phyloP scores from a whole-genome alignment of 2,329 filamentous ascomycete genomes.

The Arthrinium puccinioides region DNA sequence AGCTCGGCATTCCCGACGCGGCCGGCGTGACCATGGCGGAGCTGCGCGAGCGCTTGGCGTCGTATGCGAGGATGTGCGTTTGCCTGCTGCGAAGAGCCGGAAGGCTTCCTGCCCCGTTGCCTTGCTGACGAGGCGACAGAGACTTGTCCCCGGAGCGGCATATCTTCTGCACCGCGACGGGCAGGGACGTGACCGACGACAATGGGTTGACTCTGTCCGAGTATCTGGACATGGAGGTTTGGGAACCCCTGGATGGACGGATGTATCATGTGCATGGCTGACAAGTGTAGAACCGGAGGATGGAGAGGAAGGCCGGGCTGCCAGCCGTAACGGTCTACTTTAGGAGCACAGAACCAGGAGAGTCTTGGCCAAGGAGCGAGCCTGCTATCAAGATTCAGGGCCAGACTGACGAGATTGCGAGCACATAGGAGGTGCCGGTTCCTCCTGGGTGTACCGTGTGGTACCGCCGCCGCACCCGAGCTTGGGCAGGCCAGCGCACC shows the following conservation, averaged over 20 bases:
- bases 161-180: constrained; percentile 1
- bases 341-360: no score
- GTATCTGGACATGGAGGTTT: constrained; percentile 1
- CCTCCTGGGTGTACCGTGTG: no score
- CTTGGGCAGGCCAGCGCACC: no score
- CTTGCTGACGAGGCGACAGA: neutral
- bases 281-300: neutral
- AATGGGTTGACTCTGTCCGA: neutral
- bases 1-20: constrained; percentile 2
- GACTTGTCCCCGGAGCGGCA: neutral
- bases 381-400: no score
- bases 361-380: no score
- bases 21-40: neutral
- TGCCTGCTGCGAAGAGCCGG: neutral
- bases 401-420: no score
- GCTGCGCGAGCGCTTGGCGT: neutral
- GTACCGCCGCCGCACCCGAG: no score
- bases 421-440: no score
- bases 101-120: neutral
- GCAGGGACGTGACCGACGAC: neutral
- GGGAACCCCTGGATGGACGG: neutral
- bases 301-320: constrained; percentile 3
- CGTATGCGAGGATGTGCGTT: neutral
- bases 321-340: constrained; percentile 1
- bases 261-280: neutral